Percentiles rank a stretch among this genome's conserved stretches.
phyloP scores from a whole-genome alignment of 352 stramenopile genomes.

The Globisporangium cylindrosporum region DNA sequence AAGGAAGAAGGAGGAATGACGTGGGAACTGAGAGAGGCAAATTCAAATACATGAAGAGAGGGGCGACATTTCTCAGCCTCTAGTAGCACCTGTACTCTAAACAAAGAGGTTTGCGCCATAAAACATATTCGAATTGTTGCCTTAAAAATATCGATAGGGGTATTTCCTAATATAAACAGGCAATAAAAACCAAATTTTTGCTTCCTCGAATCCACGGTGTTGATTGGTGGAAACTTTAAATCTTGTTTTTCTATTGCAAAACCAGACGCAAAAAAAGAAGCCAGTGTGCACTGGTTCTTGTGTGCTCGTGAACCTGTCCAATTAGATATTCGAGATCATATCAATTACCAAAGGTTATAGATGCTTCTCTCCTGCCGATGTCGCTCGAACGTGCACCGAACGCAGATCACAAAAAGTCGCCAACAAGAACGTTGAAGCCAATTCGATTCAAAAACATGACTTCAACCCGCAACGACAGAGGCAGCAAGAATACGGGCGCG shows the following conservation, averaged over 20 bases:
- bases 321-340: not conserved
- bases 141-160: too few species aligned
- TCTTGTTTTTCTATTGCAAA: not conserved
- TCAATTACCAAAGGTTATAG: not conserved
- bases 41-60: not conserved
- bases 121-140: too few species aligned
- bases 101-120: not conserved
- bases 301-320: not conserved
- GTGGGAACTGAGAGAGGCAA: not conserved
- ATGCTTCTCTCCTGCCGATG: not conserved
- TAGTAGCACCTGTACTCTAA: not conserved
- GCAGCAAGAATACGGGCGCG: not conserved
- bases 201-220: not conserved
- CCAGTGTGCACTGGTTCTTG: not conserved
- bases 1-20: not conserved
- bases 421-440: not conserved
- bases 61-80: not conserved
- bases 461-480: not conserved
- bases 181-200: not conserved
- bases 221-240: not conserved
- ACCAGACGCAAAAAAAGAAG: not conserved
- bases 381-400: conserved; percentile 1
- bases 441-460: not conserved
- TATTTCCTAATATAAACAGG: not conserved
- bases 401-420: not conserved